Percentiles rank a stretch among this genome's conserved stretches.
Conservation (phyloP, 306 rosid genomes). For the Oemleria cerasiformis region DNA sequence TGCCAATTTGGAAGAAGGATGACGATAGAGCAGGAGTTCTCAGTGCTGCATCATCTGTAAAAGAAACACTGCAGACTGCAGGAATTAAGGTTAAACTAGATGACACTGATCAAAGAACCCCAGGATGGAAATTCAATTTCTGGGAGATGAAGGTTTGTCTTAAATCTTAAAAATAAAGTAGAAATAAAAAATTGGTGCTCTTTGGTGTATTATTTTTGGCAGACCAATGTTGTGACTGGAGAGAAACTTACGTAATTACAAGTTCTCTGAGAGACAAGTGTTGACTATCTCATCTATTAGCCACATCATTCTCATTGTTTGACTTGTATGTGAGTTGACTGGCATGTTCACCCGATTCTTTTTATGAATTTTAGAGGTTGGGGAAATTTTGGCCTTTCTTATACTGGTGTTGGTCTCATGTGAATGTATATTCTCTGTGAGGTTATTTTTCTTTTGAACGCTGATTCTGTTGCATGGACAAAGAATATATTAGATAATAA, state of each 20-base stretch:
- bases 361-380: too few relatives aligned
- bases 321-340: background rate
- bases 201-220: slow-evolving; percentile 15
- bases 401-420: background rate
- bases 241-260: background rate
- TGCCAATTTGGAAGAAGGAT: slow-evolving; percentile 97
- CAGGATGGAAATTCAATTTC: slow-evolving; percentile 98
- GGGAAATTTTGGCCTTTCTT: background rate
- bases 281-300: background rate
- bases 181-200: background rate
- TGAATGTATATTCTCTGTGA: background rate
- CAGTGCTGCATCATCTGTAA: slow-evolving; percentile 64
- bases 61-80: slow-evolving; percentile 52
- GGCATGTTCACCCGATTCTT: background rate
- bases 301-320: background rate
- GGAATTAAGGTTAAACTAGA: slow-evolving; percentile 81
- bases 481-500: background rate
- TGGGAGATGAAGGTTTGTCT: slow-evolving; percentile 96
- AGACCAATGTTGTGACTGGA: background rate
- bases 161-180: slow-evolving; percentile 11
- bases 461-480: background rate
- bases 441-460: background rate
- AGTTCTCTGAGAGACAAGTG: background rate
- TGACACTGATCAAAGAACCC: slow-evolving; percentile 85
- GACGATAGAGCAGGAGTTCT: slow-evolving; percentile 63